phyloP scores from a whole-genome alignment of 805 yeast species.

The Starmerella vaccinii region DNA sequence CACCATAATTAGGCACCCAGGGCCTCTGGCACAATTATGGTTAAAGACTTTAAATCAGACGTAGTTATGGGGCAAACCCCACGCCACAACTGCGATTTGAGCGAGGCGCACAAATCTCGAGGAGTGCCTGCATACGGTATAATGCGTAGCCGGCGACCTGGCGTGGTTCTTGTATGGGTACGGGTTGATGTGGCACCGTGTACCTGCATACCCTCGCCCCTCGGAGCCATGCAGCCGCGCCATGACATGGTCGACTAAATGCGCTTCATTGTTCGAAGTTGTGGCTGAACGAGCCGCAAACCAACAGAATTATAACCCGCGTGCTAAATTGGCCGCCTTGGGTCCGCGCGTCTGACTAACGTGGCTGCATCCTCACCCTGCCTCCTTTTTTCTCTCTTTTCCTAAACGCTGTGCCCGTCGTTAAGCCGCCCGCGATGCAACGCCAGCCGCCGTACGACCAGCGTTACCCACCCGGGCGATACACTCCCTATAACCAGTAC shows the following conservation, averaged over 20 bases:
- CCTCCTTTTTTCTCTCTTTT: conserved; percentile 9
- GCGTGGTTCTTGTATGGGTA: too few relatives aligned
- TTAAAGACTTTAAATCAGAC: too few relatives aligned
- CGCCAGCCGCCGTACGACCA: conserved; percentile 17
- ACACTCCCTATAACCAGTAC: conserved; percentile 1
- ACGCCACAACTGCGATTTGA: too few relatives aligned
- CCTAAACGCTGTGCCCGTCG: conserved; percentile 1
- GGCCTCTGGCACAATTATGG: too few relatives aligned
- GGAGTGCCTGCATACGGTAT: too few relatives aligned
- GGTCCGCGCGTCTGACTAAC: conserved; percentile 6
- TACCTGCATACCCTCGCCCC: conserved; percentile 11
- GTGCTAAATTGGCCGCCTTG: neutral
- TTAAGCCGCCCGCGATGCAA: conserved; percentile 7
- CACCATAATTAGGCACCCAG: too few relatives aligned
- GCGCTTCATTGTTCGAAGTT: neutral
- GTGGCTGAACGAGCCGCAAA: neutral
- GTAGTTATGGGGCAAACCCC: too few relatives aligned
- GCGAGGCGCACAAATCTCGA: too few relatives aligned
- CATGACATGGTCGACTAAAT: neutral
- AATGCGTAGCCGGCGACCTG: too few relatives aligned
- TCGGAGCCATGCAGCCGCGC: neutral
- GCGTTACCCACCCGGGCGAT: conserved; percentile 13
- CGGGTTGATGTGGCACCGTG: conserved; percentile 2
- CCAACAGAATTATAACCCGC: neutral
- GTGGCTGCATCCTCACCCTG: conserved; percentile 4